Evolutionary conservation across 2,329 filamentous ascomycete species (phyloP).

Genomic region (Thielaviopsis populi): DNA sequence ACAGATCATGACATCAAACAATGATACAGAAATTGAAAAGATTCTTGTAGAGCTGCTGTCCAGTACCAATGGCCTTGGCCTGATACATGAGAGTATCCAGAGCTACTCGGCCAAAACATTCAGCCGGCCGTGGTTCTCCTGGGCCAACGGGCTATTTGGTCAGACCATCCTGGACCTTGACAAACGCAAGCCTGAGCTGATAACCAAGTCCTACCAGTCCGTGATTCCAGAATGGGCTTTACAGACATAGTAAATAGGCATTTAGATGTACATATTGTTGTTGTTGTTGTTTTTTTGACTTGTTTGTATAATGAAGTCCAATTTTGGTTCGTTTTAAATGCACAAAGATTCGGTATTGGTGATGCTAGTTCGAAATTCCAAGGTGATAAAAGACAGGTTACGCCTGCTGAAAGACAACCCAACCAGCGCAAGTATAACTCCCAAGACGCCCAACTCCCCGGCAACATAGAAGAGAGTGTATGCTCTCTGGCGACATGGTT

Average conservation of each 20-base stretch:
- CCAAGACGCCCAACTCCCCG: not conserved
- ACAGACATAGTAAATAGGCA: not conserved
- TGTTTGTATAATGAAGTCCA: not conserved
- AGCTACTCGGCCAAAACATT: slow-evolving; percentile 23
- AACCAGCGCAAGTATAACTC: not conserved
- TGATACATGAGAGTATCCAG: slow-evolving; percentile 34
- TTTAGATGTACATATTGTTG: not conserved
- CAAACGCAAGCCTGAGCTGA: slow-evolving; percentile 53
- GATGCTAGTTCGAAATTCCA: not conserved
- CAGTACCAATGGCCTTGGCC: slow-evolving; percentile 28
- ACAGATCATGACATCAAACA: slow-evolving; percentile 33
- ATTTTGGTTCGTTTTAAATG: not conserved
- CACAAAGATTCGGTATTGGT: not conserved
- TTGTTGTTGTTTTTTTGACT: no score
- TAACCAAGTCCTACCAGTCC: slow-evolving; percentile 34
- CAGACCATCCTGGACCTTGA: slow-evolving; percentile 66
- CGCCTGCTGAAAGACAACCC: not conserved
- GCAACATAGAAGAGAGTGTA: no score
- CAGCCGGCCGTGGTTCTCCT: slow-evolving; percentile 47
- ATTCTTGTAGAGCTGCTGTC: slow-evolving; percentile 28
- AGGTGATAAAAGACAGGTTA: not conserved
- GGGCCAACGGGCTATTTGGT: slow-evolving; percentile 80
- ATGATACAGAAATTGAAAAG: slow-evolving; percentile 25
- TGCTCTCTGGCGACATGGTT: no score
- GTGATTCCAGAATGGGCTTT: slow-evolving; percentile 1